Percentiles rank a stretch among this genome's conserved stretches.
phyloP scores from a whole-genome alignment of 768 basidiomycete genomes.

The Butyriboletus loyo region DNA sequence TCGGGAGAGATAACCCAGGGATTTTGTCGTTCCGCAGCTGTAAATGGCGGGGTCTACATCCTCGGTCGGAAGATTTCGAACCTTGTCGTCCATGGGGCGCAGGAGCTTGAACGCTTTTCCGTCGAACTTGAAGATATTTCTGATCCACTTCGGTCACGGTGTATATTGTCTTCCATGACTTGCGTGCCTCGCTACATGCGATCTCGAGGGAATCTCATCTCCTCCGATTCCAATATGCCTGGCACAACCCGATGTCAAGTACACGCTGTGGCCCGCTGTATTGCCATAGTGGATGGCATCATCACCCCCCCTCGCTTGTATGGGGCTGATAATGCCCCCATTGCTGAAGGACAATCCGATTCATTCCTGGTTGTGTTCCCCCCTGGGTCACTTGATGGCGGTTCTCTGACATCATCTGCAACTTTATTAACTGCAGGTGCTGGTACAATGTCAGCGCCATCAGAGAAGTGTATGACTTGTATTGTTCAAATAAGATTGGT shows the following conservation, averaged over 20 bases:
- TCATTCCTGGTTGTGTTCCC: slow-evolving; percentile 74
- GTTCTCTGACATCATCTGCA: slow-evolving; percentile 49
- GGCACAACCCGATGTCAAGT: slow-evolving; percentile 2
- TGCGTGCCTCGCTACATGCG: slow-evolving; percentile 33
- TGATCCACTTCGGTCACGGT: slow-evolving; percentile 51
- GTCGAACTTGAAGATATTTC: slow-evolving; percentile 59
- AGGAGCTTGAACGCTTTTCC: slow-evolving; percentile 32
- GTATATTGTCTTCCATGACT: slow-evolving; percentile 50
- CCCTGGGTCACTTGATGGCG: slow-evolving; percentile 51
- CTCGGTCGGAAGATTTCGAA: slow-evolving; percentile 46
- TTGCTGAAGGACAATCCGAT: slow-evolving; percentile 40
- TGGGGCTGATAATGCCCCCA: slow-evolving; percentile 16
- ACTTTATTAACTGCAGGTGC: slow-evolving; percentile 69
- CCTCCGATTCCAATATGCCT: background rate
- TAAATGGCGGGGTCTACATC: slow-evolving; percentile 71
- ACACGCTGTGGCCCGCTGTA: slow-evolving; percentile 41
- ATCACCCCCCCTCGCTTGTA: slow-evolving; percentile 27
- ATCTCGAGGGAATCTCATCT: slow-evolving; percentile 18
- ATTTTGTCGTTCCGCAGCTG: slow-evolving; percentile 84
- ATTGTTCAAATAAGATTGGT: background rate
- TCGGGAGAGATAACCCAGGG: slow-evolving; percentile 91
- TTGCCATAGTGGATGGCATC: slow-evolving; percentile 47
- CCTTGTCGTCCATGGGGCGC: slow-evolving; percentile 29
- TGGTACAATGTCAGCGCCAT: slow-evolving; percentile 70
- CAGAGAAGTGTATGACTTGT: slow-evolving; percentile 51